Percentiles rank a stretch among this genome's conserved stretches.
phyloP scores from a whole-genome alignment of 148 eudicot genomes.

The Camellia granthamiana region DNA sequence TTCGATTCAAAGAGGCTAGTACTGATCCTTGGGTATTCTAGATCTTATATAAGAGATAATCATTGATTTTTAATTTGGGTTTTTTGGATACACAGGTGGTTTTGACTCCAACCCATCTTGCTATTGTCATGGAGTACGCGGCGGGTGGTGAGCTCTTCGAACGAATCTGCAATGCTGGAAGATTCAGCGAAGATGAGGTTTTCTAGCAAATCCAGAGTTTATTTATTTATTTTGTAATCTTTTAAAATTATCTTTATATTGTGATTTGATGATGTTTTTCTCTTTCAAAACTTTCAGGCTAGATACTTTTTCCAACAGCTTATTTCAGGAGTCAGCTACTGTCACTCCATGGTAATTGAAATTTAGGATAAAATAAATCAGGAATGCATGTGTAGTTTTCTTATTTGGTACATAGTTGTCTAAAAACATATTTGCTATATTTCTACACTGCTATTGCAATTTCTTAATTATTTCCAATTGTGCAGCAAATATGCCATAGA shows the following conservation, averaged over 20 bases:
- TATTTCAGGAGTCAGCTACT: conserved; percentile 76
- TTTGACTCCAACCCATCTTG: conserved; percentile 80
- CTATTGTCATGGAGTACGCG: conserved; percentile 85
- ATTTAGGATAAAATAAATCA: conserved; percentile 9
- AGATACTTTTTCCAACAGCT: conserved; percentile 91
- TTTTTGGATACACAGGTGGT: conserved; percentile 40
- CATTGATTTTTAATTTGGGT: neutral
- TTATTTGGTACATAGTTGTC: neutral
- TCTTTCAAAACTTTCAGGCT: conserved; percentile 40
- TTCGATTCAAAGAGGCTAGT: conserved; percentile 74
- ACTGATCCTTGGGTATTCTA: neutral
- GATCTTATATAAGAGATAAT: neutral
- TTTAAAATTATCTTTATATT: neutral
- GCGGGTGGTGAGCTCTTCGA: conserved; percentile 83
- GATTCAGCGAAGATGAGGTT: conserved; percentile 85
- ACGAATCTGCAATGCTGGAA: conserved; percentile 69
- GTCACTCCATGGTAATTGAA: conserved; percentile 60
- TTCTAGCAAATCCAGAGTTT: neutral
- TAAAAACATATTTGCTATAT: neutral
- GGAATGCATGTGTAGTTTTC: neutral
- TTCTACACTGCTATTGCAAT: neutral
- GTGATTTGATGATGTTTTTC: neutral
- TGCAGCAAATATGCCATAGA: conserved; percentile 86
- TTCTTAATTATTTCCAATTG: neutral
- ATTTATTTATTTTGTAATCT: neutral